A percentile compares a stretch with the other conserved stretches of the same genome.
Evolutionary conservation across 805 yeast species (phyloP).

Genomic region (Tetrapisispora iriomotensis): DNA sequence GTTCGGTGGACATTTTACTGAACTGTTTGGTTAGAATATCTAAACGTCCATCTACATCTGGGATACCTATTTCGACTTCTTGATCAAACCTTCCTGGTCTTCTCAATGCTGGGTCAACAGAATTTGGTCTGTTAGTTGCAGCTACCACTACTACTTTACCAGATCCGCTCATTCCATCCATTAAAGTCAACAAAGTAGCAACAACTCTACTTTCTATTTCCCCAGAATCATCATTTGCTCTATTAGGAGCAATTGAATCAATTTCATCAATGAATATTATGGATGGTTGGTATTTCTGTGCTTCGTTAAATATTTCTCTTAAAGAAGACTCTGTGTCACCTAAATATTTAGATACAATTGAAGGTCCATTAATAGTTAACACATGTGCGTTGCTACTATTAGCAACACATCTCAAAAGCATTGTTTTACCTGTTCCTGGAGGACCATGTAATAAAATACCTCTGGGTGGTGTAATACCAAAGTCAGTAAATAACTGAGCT

Average conservation of each 20-base stretch:
- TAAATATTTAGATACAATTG: conserved; percentile 81
- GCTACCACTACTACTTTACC: conserved; percentile 61
- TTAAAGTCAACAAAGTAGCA: conserved; percentile 71
- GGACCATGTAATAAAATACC: conserved; percentile 94
- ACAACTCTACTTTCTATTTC: conserved; percentile 88
- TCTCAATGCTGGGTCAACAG: conserved; percentile 62
- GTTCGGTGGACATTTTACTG: conserved; percentile 31
- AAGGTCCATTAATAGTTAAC: conserved; percentile 78
- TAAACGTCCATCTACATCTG: conserved; percentile 69
- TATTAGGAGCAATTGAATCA: conserved; percentile 80
- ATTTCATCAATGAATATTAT: conserved; percentile 87
- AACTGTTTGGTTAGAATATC: conserved; percentile 65
- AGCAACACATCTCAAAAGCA: conserved; percentile 77
- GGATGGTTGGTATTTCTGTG: conserved; percentile 75
- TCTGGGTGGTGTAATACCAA: conserved; percentile 87
- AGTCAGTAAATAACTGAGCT: conserved; percentile 67
- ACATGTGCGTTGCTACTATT: conserved; percentile 74
- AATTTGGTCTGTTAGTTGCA: conserved; percentile 64
- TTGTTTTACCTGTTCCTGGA: conserved; percentile 94
- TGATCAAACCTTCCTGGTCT: conserved; percentile 87
- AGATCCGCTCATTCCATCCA: conserved; percentile 66
- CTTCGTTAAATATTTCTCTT: conserved; percentile 78
- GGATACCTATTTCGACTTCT: conserved; percentile 85
- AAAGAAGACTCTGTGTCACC: conserved; percentile 90
- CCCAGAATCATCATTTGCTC: conserved; percentile 77